Conservation (phyloP, 257 asterid species). For the Ilex asprella region DNA sequence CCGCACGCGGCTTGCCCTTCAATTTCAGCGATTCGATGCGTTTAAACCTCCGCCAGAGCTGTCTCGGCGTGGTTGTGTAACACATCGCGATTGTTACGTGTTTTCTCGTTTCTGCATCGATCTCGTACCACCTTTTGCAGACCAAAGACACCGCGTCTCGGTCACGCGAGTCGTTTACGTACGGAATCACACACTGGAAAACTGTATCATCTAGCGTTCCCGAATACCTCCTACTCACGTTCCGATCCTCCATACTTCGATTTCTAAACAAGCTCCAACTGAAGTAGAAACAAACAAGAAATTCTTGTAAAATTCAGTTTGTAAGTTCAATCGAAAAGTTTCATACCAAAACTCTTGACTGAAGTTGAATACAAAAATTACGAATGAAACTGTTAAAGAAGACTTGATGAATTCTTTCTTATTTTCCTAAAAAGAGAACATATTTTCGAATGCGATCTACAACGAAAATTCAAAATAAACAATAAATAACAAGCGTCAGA, state of each 20-base stretch:
- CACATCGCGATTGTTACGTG: conserved; percentile 82
- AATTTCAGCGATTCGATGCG: conserved; percentile 69
- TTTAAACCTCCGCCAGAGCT: conserved; percentile 52
- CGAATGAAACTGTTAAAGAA: too few species aligned
- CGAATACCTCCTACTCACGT: conserved; percentile 4
- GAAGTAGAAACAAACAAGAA: too few species aligned
- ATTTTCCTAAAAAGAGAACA: too few species aligned
- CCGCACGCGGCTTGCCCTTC: conserved; percentile 88
- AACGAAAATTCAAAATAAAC: too few species aligned
- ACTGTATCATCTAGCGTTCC: conserved; percentile 48
- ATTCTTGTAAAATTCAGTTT: too few species aligned
- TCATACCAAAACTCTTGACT: too few species aligned
- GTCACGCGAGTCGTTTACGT: conserved; percentile 62
- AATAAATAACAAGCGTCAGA: too few species aligned
- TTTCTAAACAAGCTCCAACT: too few species aligned
- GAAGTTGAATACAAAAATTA: too few species aligned
- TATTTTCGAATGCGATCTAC: too few species aligned
- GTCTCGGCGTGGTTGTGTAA: conserved; percentile 55
- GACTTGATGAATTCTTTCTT: too few species aligned
- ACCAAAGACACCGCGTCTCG: conserved; percentile 55
- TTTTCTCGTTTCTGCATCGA: conserved; percentile 66
- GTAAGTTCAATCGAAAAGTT: too few species aligned
- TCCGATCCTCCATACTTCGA: conserved; percentile 19
- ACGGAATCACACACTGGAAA: conserved; percentile 66
- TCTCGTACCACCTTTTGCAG: conserved; percentile 49